A percentile compares a stretch with the other conserved stretches of the same genome.
These are phyloP conservation scores for Amborella trichopoda DNA, from an alignment of 164 flowering plant genomes.

Conservation along the genomic window DNA sequence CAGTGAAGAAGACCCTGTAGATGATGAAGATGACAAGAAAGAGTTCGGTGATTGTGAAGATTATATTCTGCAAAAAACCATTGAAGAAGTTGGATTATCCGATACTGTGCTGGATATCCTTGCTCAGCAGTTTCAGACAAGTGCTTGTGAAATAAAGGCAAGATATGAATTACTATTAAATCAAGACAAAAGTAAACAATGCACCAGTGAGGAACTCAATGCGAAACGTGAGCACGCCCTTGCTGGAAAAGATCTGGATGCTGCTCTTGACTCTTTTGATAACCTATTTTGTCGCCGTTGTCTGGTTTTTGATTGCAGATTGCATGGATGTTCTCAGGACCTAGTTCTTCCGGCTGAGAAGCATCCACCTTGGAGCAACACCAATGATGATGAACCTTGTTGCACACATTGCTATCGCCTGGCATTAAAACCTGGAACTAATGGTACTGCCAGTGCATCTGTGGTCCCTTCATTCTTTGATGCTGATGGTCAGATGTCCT, in stretches of 20 bases:
- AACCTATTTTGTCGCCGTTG: conserved; percentile 84
- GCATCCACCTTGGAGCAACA: conserved; percentile 46
- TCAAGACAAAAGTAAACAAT: conserved; percentile 25
- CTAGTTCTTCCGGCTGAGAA: conserved; percentile 90
- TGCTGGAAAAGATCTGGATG: conserved; percentile 82
- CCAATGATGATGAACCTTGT: conserved; percentile 64
- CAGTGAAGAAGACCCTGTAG: conserved; percentile 84
- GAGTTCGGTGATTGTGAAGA: conserved; percentile 69
- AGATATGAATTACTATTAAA: conserved; percentile 61
- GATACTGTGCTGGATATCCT: conserved; percentile 60
- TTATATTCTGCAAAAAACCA: conserved; percentile 65
- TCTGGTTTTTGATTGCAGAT: conserved; percentile 89
- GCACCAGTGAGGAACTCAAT: conserved; percentile 15
- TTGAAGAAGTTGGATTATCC: conserved; percentile 60
- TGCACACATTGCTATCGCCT: conserved; percentile 60
- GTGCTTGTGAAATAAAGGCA: conserved; percentile 75
- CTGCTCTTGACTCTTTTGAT: conserved; percentile 85
- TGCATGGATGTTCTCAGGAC: conserved; percentile 99
- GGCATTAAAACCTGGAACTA: conserved; percentile 53
- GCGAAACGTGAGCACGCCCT: conserved; percentile 27
- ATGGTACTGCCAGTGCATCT: conserved; percentile 21
- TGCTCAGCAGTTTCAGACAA: conserved; percentile 57
- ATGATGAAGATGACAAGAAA: conserved; percentile 82
- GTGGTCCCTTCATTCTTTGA: conserved; percentile 29
- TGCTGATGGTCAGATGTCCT: conserved; percentile 20